Conservation (phyloP, 129 eudicot genomes). For the Kitagawia praeruptora region DNA sequence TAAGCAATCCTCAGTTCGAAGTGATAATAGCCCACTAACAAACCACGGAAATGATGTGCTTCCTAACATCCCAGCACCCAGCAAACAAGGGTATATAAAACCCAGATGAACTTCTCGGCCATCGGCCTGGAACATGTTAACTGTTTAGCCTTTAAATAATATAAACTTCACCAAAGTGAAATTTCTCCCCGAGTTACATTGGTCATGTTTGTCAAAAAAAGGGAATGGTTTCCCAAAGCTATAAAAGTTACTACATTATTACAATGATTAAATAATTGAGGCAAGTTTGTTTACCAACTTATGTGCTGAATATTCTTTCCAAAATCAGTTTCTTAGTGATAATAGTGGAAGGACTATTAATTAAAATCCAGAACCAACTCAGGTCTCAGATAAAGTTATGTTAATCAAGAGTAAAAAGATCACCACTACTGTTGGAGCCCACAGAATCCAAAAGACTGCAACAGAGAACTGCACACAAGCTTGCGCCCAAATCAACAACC, state of each 20-base stretch:
- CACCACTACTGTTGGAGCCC: slow-evolving; percentile 98
- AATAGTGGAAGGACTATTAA: not conserved
- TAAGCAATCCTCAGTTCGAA: slow-evolving; percentile 80
- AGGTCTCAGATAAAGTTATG: not conserved
- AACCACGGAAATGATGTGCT: slow-evolving; percentile 87
- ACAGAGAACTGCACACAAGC: slow-evolving; percentile 63
- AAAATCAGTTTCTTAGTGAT: not conserved
- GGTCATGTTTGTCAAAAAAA: not conserved
- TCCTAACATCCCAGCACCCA: slow-evolving; percentile 90
- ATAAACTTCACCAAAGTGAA: not conserved
- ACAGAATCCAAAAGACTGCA: slow-evolving; percentile 77
- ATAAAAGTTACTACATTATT: not conserved
- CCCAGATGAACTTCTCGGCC: slow-evolving; percentile 86
- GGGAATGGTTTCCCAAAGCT: not conserved
- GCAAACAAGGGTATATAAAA: slow-evolving; percentile 73
- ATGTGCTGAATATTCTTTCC: not conserved
- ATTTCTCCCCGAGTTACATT: not conserved
- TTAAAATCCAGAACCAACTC: slow-evolving; percentile 3
- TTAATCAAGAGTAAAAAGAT: slow-evolving; percentile 7
- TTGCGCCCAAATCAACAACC: slow-evolving; percentile 81
- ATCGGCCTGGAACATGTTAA: slow-evolving; percentile 56
- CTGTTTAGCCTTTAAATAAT: not conserved
- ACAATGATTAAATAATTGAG: not conserved
- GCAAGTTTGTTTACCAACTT: not conserved
- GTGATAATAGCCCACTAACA: slow-evolving; percentile 42